Conservation (phyloP, 1,284 basidiomycete genomes). For the Sporisorium scitamineum region DNA sequence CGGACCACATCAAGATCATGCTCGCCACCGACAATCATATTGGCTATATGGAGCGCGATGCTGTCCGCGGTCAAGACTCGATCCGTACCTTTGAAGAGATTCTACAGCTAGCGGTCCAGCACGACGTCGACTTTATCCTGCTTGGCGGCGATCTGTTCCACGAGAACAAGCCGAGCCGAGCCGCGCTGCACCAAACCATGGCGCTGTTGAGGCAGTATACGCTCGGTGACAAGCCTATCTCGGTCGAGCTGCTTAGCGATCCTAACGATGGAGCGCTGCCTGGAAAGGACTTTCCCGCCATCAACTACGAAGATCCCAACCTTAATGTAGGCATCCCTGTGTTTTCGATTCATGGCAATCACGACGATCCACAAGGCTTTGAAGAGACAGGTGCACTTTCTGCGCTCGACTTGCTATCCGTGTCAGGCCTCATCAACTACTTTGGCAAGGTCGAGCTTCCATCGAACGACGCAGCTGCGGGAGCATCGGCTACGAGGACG, state of each 20-base stretch:
- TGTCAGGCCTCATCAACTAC: slow-evolving; percentile 93
- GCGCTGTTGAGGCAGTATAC: slow-evolving; percentile 91
- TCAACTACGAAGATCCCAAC: slow-evolving; percentile 98
- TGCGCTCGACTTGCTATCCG: slow-evolving; percentile 92
- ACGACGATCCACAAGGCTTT: slow-evolving; percentile 97
- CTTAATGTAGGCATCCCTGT: slow-evolving; percentile 94
- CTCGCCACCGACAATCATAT: slow-evolving; percentile 73
- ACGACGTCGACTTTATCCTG: slow-evolving; percentile 75
- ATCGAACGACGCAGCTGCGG: slow-evolving; percentile 38
- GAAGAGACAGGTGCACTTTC: slow-evolving; percentile 88
- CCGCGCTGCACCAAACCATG: slow-evolving; percentile 79
- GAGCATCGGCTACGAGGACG: slow-evolving; percentile 48
- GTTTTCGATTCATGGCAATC: slow-evolving; percentile 99
- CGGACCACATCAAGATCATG: slow-evolving; percentile 59
- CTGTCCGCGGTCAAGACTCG: slow-evolving; percentile 91
- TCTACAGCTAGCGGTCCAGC: slow-evolving; percentile 85
- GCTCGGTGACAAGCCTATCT: slow-evolving; percentile 85
- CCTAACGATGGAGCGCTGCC: slow-evolving; percentile 78
- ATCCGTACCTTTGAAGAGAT: slow-evolving; percentile 96
- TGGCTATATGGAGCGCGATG: slow-evolving; percentile 93
- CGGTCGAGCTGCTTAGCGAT: slow-evolving; percentile 90
- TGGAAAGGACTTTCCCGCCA: slow-evolving; percentile 78
- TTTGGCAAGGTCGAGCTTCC: slow-evolving; percentile 84
- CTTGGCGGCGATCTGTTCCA: slow-evolving; percentile 97
- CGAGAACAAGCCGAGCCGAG: slow-evolving; percentile 93